phyloP scores from a whole-genome alignment of 169 alveolate genomes.

The Plasmodium knowlesi region DNA sequence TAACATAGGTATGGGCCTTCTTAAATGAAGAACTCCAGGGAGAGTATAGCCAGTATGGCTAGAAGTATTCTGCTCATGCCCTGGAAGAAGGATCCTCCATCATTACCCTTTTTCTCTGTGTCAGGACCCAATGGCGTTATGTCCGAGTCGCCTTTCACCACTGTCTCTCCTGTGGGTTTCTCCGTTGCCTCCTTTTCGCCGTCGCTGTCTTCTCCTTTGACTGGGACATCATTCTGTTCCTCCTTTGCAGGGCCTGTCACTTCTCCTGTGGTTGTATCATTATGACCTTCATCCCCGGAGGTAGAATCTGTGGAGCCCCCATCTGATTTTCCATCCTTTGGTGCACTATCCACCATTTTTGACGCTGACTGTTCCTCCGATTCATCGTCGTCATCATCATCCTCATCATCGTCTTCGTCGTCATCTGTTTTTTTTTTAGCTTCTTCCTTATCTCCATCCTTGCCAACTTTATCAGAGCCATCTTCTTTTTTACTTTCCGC shows the following conservation, averaged over 20 bases:
- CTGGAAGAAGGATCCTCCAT: slow-evolving; percentile 10
- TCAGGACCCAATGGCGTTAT: not conserved
- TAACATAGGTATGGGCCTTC: not conserved
- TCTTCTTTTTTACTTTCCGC: not conserved
- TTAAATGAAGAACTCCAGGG: not conserved
- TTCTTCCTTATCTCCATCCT: too few species aligned
- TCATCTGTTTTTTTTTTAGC: too few species aligned
- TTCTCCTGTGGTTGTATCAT: not conserved
- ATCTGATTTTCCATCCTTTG: not conserved
- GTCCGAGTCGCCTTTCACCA: not conserved
- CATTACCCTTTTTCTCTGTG: not conserved
- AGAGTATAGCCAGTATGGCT: not conserved
- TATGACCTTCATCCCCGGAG: not conserved
- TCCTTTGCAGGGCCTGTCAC: not conserved
- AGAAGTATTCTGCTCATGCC: slow-evolving; percentile 1
- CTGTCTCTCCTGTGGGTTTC: not conserved
- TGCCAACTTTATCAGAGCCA: not conserved
- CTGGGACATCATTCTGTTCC: not conserved
- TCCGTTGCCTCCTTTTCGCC: slow-evolving; percentile 15
- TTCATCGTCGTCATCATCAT: not conserved
- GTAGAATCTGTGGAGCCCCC: not conserved
- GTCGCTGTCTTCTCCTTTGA: slow-evolving; percentile 48
- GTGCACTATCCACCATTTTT: too few species aligned
- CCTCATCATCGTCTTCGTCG: not conserved
- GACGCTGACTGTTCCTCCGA: not conserved